Evolutionary conservation across 148 eudicot genomes (phyloP).

Genomic region (Cornus controversa): DNA sequence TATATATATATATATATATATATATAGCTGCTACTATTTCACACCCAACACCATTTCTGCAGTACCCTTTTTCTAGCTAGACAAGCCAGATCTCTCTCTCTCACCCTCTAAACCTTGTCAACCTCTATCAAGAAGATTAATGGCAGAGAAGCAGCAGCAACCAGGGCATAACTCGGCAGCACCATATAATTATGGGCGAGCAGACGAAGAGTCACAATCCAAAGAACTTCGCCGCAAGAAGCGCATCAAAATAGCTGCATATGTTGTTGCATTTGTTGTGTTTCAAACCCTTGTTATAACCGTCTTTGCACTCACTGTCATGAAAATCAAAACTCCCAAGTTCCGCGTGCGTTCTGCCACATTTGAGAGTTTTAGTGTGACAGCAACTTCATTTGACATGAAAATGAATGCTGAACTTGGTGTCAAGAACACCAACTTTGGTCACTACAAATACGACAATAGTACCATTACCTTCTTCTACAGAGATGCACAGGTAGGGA

Average conservation of each 20-base stretch:
- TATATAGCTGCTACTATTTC: too few species aligned
- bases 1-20: too few species aligned
- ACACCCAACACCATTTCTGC: too few species aligned
- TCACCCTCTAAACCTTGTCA: too few species aligned
- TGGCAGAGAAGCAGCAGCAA: too few species aligned
- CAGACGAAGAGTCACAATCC: too few species aligned
- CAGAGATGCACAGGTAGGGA: background rate
- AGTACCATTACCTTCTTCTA: background rate
- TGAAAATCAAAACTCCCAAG: conserved; percentile 15
- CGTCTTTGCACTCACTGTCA: background rate
- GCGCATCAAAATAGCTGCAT: background rate
- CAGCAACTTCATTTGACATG: background rate
- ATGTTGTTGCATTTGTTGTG: background rate
- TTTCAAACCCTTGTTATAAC: conserved; percentile 11
- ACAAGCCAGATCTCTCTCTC: too few species aligned
- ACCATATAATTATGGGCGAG: too few species aligned
- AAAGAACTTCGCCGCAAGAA: background rate
- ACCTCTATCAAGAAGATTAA: too few species aligned
- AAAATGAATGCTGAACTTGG: conserved; percentile 3
- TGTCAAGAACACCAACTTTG: conserved; percentile 4
- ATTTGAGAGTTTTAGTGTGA: background rate
- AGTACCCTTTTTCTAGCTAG: too few species aligned
- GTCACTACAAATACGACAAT: conserved; percentile 12
- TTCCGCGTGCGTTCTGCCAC: conserved; percentile 11
- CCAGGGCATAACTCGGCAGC: too few species aligned